Percentiles rank a stretch among this genome's conserved stretches.
Evolutionary conservation across 208 protist genomes (phyloP).

Genomic region (Perkinsela sp.): DNA sequence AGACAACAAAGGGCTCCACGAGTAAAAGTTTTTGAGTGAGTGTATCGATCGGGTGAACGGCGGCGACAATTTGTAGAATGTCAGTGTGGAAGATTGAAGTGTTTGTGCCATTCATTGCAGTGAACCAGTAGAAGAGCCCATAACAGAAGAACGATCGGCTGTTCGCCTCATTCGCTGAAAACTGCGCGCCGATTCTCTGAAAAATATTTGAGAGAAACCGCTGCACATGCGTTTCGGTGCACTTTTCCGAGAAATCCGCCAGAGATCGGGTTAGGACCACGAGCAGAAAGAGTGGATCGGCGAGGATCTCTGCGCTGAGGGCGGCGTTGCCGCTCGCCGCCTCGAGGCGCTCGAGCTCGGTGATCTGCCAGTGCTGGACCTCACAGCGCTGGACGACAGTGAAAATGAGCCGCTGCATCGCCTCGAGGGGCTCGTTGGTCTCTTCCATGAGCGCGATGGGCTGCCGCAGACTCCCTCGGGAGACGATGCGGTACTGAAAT

Average conservation of each 20-base stretch:
- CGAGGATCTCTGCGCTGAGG: not conserved
- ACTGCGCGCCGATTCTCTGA: not conserved
- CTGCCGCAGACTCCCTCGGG: not conserved
- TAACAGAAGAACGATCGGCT: too few species aligned
- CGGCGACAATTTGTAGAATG: not conserved
- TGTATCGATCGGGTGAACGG: not conserved
- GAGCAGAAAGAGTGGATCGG: not conserved
- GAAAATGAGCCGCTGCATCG: not conserved
- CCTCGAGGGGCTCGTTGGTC: not conserved
- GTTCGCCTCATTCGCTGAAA: not conserved
- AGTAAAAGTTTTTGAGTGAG: not conserved
- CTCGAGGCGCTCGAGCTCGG: not conserved
- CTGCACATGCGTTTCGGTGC: not conserved
- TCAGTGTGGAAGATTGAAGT: not conserved
- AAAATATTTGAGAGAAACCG: not conserved
- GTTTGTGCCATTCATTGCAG: not conserved
- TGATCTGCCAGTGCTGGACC: not conserved
- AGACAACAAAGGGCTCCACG: not conserved
- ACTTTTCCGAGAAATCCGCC: not conserved
- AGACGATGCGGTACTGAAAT: not conserved
- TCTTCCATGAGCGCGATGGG: not conserved
- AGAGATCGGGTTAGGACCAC: not conserved
- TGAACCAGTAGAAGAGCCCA: not conserved
- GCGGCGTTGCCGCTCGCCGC: not conserved
- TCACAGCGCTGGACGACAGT: not conserved